These are phyloP conservation scores for Microbotryomycetes sp. DNA, from an alignment of 1,284 basidiomycete species.

Conservation along the genomic window DNA sequence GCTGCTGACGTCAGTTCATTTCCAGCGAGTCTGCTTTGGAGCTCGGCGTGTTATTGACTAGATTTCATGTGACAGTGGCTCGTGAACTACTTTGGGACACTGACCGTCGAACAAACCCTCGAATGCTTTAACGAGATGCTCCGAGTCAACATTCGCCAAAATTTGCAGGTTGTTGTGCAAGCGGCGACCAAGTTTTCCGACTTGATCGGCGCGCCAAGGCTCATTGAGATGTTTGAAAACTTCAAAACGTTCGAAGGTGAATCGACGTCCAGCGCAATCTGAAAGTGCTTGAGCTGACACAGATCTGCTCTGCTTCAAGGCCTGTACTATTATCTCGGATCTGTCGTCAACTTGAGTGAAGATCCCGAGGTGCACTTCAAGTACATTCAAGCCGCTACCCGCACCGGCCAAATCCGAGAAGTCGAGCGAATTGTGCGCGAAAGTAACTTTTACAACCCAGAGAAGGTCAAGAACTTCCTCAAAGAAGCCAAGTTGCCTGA, in stretches of 20 bases:
- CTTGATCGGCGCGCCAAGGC: conserved; percentile 89
- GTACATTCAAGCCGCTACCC: conserved; percentile 98
- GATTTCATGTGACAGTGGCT: conserved; percentile 62
- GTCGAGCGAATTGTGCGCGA: conserved; percentile 98
- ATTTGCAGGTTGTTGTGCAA: conserved; percentile 92
- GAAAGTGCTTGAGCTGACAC: not conserved
- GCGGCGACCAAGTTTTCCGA: conserved; percentile 99
- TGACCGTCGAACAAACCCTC: conserved; percentile 98
- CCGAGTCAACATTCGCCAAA: conserved; percentile 92
- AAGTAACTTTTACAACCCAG: conserved; percentile 95
- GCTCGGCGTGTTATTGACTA: not conserved
- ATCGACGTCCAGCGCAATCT: conserved; percentile 11
- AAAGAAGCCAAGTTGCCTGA: conserved; percentile 89
- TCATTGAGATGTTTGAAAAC: conserved; percentile 98
- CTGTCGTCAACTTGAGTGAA: conserved; percentile 91
- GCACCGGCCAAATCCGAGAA: conserved; percentile 96
- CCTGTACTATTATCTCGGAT: conserved; percentile 96
- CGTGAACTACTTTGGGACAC: conserved; percentile 91
- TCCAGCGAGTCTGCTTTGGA: not conserved
- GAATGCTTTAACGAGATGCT: conserved; percentile 97
- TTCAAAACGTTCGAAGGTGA: conserved; percentile 94
- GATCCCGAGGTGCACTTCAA: conserved; percentile 99
- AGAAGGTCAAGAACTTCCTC: conserved; percentile 99
- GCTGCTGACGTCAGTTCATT: conserved; percentile 62
- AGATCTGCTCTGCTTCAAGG: conserved; percentile 52